These are phyloP conservation scores for Strombidium stylifer DNA, from an alignment of 73 alveolate genomes.

Conservation along the genomic window DNA sequence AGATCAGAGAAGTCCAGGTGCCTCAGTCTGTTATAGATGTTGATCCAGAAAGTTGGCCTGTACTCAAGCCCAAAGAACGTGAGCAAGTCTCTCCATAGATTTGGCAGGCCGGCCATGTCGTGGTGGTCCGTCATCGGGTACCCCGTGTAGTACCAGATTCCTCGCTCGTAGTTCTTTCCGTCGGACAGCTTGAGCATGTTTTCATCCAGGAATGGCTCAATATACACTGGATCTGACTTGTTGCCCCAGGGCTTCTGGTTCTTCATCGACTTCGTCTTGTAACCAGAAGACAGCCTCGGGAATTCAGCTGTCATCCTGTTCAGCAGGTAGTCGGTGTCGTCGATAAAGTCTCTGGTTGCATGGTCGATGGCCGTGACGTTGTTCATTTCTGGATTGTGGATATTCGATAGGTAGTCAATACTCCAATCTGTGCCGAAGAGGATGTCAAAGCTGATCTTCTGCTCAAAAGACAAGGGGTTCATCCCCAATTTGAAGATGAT, in stretches of 20 bases:
- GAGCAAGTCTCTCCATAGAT: background rate
- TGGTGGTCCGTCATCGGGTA: constrained; percentile 24
- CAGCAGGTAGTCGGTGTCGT: constrained; percentile 21
- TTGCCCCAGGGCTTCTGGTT: constrained; percentile 42
- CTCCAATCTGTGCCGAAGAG: background rate
- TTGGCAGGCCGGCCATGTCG: constrained; percentile 40
- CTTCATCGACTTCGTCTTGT: background rate
- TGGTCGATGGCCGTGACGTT: constrained; percentile 37
- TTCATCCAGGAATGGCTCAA: constrained; percentile 3
- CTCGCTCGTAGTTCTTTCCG: constrained; percentile 2
- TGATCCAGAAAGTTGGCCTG: constrained; percentile 15
- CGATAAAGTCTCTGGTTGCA: constrained; percentile 13
- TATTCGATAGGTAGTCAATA: background rate
- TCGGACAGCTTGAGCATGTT: background rate
- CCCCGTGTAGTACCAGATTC: constrained; percentile 38
- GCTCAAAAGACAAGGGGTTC: background rate
- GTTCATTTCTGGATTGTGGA: constrained; percentile 13
- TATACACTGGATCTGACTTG: constrained; percentile 6
- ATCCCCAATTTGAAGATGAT: no score
- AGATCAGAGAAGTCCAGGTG: constrained; percentile 16
- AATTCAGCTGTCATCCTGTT: constrained; percentile 27
- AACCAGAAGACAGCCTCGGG: constrained; percentile 7
- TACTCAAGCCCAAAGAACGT: constrained; percentile 31
- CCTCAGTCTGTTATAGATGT: constrained; percentile 38
- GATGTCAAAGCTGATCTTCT: background rate